Conservation (phyloP, 148 eudicot genomes). For the Rhododendron vialii region DNA sequence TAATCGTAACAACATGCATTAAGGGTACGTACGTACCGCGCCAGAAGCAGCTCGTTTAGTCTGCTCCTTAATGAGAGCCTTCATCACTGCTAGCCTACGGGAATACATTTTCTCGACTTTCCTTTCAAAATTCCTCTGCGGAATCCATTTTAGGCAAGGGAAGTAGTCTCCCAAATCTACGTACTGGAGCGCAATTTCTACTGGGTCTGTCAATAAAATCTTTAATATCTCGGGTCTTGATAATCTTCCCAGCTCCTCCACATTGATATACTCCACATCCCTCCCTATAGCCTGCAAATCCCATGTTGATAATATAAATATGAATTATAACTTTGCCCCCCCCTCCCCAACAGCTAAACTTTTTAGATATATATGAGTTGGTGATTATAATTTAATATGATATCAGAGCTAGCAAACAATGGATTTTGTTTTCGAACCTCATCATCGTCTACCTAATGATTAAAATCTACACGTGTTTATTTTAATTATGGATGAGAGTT, state of each 20-base stretch:
- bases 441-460: no score
- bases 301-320: no score
- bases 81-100: constrained; percentile 70
- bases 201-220: constrained; percentile 59
- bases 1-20: background rate
- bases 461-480: no score
- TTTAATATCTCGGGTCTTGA: constrained; percentile 53
- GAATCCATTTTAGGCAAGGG: constrained; percentile 81
- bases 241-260: constrained; percentile 55
- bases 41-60: constrained; percentile 28
- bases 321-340: no score
- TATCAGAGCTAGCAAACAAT: no score
- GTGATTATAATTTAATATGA: no score
- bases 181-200: constrained; percentile 73
- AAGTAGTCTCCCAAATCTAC: constrained; percentile 97
- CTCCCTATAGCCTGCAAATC: constrained; percentile 56
- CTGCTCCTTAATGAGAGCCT: constrained; percentile 57
- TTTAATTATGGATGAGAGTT: no score
- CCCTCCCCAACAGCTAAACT: no score
- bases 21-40: constrained; percentile 42
- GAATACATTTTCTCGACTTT: constrained; percentile 40
- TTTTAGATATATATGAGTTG: no score
- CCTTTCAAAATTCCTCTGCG: constrained; percentile 50
- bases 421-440: no score
- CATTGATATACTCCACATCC: constrained; percentile 51